Evolutionary conservation across 345 rosid species (phyloP).

Genomic region (Arabidopsis suecica): DNA sequence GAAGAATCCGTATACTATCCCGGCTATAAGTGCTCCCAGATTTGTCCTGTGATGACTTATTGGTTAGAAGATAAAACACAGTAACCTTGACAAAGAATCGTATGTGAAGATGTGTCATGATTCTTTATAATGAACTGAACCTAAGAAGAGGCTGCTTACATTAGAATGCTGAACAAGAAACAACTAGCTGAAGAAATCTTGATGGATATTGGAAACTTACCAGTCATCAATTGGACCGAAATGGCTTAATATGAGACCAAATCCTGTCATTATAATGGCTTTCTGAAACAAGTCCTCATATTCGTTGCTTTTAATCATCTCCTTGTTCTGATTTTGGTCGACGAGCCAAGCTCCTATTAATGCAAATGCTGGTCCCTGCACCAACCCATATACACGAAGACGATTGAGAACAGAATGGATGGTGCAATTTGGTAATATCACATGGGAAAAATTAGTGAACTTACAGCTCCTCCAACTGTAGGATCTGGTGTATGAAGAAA

Average conservation of each 20-base stretch:
- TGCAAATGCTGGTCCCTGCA: conserved; percentile 84
- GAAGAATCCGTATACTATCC: conserved; percentile 65
- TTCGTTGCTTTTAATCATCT: conserved; percentile 51
- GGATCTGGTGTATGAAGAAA: conserved; percentile 85
- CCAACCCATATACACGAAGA: background rate
- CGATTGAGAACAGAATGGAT: background rate
- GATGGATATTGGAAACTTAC: conserved; percentile 47
- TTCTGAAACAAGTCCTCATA: conserved; percentile 70
- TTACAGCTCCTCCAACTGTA: conserved; percentile 91
- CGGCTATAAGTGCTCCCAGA: conserved; percentile 69
- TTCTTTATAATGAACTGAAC: conserved; percentile 13
- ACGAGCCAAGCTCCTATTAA: conserved; percentile 92
- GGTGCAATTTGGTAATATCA: background rate
- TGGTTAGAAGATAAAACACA: conserved; percentile 4
- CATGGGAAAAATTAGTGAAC: conserved; percentile 8
- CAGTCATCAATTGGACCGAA: conserved; percentile 83
- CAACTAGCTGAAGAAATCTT: background rate
- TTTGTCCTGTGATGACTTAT: conserved; percentile 63
- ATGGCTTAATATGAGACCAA: conserved; percentile 75
- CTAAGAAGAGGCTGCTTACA: background rate
- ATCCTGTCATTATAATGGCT: conserved; percentile 67
- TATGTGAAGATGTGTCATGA: background rate
- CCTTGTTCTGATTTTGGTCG: conserved; percentile 70
- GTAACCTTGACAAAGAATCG: background rate
- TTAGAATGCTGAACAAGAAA: background rate